Evolutionary conservation across 768 basidiomycete genomes (phyloP).

Genomic region (Kwoniella pini): DNA sequence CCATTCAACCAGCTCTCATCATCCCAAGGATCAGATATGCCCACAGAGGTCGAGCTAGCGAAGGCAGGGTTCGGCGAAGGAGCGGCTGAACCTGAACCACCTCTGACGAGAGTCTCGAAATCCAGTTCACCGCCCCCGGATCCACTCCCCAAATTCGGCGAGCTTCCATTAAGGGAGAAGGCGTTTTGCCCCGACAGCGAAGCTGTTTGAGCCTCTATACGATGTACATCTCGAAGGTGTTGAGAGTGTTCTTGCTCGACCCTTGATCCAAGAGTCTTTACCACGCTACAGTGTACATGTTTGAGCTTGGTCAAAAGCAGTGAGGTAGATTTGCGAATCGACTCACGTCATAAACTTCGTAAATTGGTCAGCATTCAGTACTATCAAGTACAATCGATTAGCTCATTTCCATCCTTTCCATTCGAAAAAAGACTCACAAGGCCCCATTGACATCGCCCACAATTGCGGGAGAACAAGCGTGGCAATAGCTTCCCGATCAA

Average conservation of each 20-base stretch:
- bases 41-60: not conserved
- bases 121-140: slow-evolving; percentile 63
- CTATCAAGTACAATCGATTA: slow-evolving; percentile 21
- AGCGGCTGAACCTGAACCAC: slow-evolving; percentile 9
- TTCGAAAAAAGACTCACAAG: slow-evolving; percentile 64
- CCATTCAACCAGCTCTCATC: slow-evolving; percentile 41
- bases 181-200: slow-evolving; percentile 58
- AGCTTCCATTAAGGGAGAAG: slow-evolving; percentile 57
- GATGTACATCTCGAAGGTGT: slow-evolving; percentile 87
- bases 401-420: not conserved
- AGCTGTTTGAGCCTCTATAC: slow-evolving; percentile 70
- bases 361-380: slow-evolving; percentile 68
- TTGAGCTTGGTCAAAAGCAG: not conserved
- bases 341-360: slow-evolving; percentile 77
- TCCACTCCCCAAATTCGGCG: slow-evolving; percentile 7
- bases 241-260: slow-evolving; percentile 92
- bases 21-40: slow-evolving; percentile 40
- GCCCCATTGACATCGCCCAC: slow-evolving; percentile 98
- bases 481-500: slow-evolving; percentile 89
- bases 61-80: slow-evolving; percentile 12
- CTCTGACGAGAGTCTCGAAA: slow-evolving; percentile 62
- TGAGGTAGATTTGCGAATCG: slow-evolving; percentile 50
- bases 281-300: slow-evolving; percentile 41
- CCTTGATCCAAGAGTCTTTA: slow-evolving; percentile 64
- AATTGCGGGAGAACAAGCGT: slow-evolving; percentile 84